These are phyloP conservation scores for Cryphonectria nitschkei DNA, from an alignment of 2,329 filamentous ascomycete species.

Conservation along the genomic window DNA sequence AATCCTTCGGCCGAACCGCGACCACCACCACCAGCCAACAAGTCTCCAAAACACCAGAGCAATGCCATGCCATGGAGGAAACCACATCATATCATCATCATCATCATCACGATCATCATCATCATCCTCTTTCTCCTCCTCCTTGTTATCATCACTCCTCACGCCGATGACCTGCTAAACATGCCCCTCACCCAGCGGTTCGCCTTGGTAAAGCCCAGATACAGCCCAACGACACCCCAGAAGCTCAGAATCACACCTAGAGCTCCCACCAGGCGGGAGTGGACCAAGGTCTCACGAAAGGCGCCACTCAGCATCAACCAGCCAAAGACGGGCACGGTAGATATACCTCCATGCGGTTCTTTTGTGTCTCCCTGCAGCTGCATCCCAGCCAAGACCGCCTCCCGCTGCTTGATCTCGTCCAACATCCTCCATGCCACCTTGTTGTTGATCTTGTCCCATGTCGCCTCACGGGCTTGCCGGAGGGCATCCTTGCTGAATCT, in stretches of 20 bases:
- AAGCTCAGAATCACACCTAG: conserved; percentile 52
- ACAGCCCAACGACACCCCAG: conserved; percentile 54
- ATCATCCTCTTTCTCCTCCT: no score
- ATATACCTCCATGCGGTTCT: not conserved
- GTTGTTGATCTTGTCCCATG: conserved; percentile 74
- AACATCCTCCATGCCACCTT: conserved; percentile 68
- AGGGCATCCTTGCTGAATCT: conserved; percentile 54
- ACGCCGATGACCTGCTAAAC: conserved; percentile 13
- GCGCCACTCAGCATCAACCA: conserved; percentile 49
- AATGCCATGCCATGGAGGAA: not conserved
- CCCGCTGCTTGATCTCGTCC: conserved; percentile 53
- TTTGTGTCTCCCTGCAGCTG: conserved; percentile 1
- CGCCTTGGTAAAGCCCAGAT: conserved; percentile 53
- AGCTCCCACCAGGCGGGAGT: conserved; percentile 49
- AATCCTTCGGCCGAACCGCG: not conserved
- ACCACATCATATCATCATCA: not conserved
- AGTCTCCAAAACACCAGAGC: not conserved
- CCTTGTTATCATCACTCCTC: not conserved
- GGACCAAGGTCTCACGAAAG: conserved; percentile 45
- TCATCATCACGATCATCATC: not conserved
- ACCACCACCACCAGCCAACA: not conserved
- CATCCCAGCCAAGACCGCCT: conserved; percentile 37
- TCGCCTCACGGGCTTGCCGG: conserved; percentile 62
- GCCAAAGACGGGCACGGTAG: conserved; percentile 43
- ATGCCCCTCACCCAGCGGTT: conserved; percentile 40